These are phyloP conservation scores for Pulveroboletus ravenelii DNA, from an alignment of 768 basidiomycete genomes.

Conservation along the genomic window DNA sequence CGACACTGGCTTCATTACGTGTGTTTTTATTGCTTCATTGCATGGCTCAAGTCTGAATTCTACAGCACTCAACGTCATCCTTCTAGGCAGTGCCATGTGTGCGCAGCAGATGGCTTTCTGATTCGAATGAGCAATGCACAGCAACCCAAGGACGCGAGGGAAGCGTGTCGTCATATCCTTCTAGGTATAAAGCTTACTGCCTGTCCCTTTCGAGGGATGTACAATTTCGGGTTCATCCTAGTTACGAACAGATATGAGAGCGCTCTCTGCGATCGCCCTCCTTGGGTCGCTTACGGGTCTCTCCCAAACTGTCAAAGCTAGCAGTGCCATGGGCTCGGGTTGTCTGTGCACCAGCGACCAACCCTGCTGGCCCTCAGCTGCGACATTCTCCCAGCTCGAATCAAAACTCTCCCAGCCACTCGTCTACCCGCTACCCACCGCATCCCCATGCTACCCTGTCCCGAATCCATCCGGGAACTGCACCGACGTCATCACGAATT, in stretches of 20 bases:
- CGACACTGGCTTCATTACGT: neutral
- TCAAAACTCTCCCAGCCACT: slow-evolving; percentile 41
- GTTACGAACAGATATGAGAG: neutral
- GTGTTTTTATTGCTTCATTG: neutral
- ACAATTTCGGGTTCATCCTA: neutral
- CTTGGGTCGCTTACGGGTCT: neutral
- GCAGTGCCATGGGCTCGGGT: neutral
- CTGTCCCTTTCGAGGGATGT: neutral
- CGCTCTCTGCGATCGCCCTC: neutral
- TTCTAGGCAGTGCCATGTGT: no score
- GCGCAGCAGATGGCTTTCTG: neutral
- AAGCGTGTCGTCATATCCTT: no score
- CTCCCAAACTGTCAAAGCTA: neutral
- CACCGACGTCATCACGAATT: slow-evolving; percentile 25
- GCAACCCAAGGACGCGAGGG: neutral
- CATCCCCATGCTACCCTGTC: slow-evolving; percentile 27
- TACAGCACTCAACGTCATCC: neutral
- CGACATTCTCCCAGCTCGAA: slow-evolving; percentile 31
- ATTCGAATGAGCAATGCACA: neutral
- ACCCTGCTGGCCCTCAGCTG: slow-evolving; percentile 40
- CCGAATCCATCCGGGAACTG: slow-evolving; percentile 37
- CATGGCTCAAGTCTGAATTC: neutral
- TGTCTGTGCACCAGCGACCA: slow-evolving; percentile 9
- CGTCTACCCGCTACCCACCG: slow-evolving; percentile 34
- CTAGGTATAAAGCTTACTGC: neutral